These are phyloP conservation scores for Penicillium tannophilum DNA, from an alignment of 495 filamentous ascomycete genomes.

Conservation along the genomic window DNA sequence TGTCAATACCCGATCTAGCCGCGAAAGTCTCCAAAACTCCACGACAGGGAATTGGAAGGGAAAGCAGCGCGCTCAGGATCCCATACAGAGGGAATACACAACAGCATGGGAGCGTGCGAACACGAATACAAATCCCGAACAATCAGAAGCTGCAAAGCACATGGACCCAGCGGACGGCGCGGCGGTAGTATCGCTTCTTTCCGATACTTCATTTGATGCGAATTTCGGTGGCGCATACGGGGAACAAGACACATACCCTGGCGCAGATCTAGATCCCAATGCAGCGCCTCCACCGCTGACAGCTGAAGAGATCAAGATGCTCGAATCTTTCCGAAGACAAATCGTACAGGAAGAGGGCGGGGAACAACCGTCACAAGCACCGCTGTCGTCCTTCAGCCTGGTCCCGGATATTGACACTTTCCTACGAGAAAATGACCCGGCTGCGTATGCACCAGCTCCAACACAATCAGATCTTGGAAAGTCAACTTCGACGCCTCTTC, in stretches of 20 bases:
- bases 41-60: conserved; percentile 33
- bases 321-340: conserved; percentile 41
- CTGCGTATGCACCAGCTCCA: conserved; percentile 3
- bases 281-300: conserved; percentile 27
- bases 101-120: conserved; percentile 23
- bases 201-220: conserved; percentile 55
- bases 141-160: neutral
- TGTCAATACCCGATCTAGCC: neutral
- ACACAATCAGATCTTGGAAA: neutral
- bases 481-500: conserved; percentile 16
- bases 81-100: conserved; percentile 20
- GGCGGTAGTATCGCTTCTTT: conserved; percentile 53
- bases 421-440: conserved; percentile 24
- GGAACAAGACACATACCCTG: conserved; percentile 28
- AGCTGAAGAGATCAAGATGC: conserved; percentile 30
- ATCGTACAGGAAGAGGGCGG: neutral
- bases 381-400: conserved; percentile 36
- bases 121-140: neutral
- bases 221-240: conserved; percentile 28
- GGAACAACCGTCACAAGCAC: neutral
- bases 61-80: conserved; percentile 24
- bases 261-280: conserved; percentile 33
- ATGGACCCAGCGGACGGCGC: conserved; percentile 34
- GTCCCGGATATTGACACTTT: conserved; percentile 48
- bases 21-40: neutral